Evolutionary conservation across 1,139 yeast species (phyloP).

Genomic region (Kodamaea alishanica): DNA sequence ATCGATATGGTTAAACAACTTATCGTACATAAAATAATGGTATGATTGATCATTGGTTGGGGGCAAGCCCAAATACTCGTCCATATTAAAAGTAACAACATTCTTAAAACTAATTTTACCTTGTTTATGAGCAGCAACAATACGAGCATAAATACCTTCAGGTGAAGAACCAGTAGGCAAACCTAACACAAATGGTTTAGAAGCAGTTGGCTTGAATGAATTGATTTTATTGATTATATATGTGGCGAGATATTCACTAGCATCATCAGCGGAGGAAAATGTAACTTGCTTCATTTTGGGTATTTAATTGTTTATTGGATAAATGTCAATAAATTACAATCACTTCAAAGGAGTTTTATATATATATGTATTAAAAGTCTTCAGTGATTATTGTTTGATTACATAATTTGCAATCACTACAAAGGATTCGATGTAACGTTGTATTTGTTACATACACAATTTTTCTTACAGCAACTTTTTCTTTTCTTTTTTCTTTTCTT

Average conservation of each 20-base stretch:
- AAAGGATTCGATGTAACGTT: slow-evolving; percentile 5
- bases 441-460: slow-evolving; percentile 1
- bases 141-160: slow-evolving; percentile 50
- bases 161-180: slow-evolving; percentile 68
- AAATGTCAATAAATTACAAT: no score
- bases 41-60: slow-evolving; percentile 53
- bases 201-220: slow-evolving; percentile 43
- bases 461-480: neutral
- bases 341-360: no score
- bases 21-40: slow-evolving; percentile 58
- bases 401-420: no score
- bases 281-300: slow-evolving; percentile 36
- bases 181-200: slow-evolving; percentile 55
- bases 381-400: no score
- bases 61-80: slow-evolving; percentile 51
- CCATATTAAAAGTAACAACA: slow-evolving; percentile 64
- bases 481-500: neutral
- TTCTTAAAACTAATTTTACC: slow-evolving; percentile 48
- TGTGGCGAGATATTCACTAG: slow-evolving; percentile 50
- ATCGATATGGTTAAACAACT: slow-evolving; percentile 58
- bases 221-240: slow-evolving; percentile 46
- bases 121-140: slow-evolving; percentile 44
- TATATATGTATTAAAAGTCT: no score
- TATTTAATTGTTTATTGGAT: no score
- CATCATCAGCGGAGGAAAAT: slow-evolving; percentile 39